Conservation (phyloP, 2,329 filamentous ascomycete genomes). For the Arthroderma sp. region DNA sequence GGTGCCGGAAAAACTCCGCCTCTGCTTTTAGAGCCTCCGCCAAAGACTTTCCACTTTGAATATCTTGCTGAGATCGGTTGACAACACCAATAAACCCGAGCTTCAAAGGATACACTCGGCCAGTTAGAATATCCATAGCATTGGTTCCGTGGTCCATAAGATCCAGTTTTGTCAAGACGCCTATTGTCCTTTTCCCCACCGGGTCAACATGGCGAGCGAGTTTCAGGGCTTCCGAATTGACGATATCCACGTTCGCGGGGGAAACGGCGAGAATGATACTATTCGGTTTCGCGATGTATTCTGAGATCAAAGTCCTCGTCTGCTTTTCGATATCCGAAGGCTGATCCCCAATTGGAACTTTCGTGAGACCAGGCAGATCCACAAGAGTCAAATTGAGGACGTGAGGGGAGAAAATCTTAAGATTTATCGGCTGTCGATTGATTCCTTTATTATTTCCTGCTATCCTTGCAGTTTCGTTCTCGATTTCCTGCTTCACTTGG, state of each 20-base stretch:
- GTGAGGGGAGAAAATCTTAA: constrained; percentile 96
- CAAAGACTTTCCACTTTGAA: constrained; percentile 90
- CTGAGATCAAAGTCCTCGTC: constrained; percentile 86
- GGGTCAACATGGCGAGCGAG: constrained; percentile 94
- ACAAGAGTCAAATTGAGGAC: constrained; percentile 93
- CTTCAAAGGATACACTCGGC: constrained; percentile 90
- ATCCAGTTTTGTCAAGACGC: constrained; percentile 91
- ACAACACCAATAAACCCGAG: constrained; percentile 96
- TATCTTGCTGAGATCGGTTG: constrained; percentile 96
- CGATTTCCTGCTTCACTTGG: constrained; percentile 91
- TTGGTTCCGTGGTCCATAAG: constrained; percentile 99
- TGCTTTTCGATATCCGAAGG: constrained; percentile 98
- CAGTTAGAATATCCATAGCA: constrained; percentile 92
- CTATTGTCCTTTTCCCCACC: constrained; percentile 85
- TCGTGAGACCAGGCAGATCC: constrained; percentile 88
- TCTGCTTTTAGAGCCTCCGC: constrained; percentile 81
- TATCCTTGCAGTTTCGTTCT: constrained; percentile 90
- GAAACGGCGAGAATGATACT: constrained; percentile 95
- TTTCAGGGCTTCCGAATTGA: constrained; percentile 95
- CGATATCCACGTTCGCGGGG: constrained; percentile 92
- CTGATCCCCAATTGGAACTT: constrained; percentile 96
- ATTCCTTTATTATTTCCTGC: constrained; percentile 97
- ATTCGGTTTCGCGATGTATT: constrained; percentile 98
- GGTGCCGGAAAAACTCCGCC: constrained; percentile 89
- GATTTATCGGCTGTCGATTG: constrained; percentile 91